Evolutionary conservation across 345 rosid species (phyloP).

Genomic region (Citrus medica): DNA sequence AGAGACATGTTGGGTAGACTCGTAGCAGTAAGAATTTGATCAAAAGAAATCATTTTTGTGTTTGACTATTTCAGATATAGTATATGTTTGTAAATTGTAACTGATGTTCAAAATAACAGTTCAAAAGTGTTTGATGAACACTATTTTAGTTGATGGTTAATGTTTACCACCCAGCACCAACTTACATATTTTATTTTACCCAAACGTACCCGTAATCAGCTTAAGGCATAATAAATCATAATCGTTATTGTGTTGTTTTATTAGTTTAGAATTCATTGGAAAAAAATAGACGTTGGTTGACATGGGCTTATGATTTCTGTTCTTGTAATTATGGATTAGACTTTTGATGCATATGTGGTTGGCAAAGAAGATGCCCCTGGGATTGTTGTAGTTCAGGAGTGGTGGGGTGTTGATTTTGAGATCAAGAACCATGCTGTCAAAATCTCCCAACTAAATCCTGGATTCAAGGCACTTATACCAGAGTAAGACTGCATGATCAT

Average conservation of each 20-base stretch:
- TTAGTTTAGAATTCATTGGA: neutral
- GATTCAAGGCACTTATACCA: constrained; percentile 85
- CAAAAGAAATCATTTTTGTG: no score
- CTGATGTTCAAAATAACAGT: no score
- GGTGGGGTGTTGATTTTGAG: constrained; percentile 99
- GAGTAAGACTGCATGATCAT: constrained; percentile 44
- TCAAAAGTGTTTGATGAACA: neutral
- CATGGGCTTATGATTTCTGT: neutral
- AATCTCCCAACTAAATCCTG: constrained; percentile 76
- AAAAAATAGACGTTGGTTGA: no score
- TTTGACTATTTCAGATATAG: no score
- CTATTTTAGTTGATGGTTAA: no score
- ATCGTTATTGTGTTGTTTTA: neutral
- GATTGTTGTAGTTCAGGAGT: constrained; percentile 87
- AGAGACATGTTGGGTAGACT: neutral
- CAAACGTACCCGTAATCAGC: neutral
- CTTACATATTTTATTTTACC: no score
- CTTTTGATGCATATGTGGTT: constrained; percentile 86
- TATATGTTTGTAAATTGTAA: no score
- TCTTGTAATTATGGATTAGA: constrained; percentile 31
- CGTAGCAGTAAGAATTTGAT: neutral
- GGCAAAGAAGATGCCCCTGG: constrained; percentile 94
- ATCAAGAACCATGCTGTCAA: constrained; percentile 87
- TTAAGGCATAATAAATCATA: neutral
- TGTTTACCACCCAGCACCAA: no score